These are phyloP conservation scores for Blastocystis sp. DNA, from an alignment of 352 stramenopile species.

Conservation along the genomic window DNA sequence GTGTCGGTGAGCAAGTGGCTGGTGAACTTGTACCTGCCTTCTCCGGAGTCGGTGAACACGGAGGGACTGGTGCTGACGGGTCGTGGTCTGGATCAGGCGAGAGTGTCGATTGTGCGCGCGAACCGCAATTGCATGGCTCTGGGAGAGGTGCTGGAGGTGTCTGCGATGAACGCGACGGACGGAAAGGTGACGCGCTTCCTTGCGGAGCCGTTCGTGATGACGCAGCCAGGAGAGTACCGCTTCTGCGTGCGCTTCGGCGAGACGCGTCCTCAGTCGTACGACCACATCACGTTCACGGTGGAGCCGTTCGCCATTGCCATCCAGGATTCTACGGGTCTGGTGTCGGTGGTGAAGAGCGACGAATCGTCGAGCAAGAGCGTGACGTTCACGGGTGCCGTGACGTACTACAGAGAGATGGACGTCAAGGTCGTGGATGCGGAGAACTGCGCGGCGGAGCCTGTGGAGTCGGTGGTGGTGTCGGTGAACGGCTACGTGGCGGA, in stretches of 20 bases:
- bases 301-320: slow-evolving; percentile 14
- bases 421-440: slow-evolving; percentile 17
- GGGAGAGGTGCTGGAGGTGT: background rate
- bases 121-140: slow-evolving; percentile 11
- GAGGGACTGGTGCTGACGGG: slow-evolving; percentile 19
- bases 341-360: slow-evolving; percentile 48
- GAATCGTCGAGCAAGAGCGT: slow-evolving; percentile 14
- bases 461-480: background rate
- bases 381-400: slow-evolving; percentile 16
- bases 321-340: background rate
- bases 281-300: slow-evolving; percentile 13
- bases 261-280: background rate
- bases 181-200: background rate
- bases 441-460: background rate
- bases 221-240: slow-evolving; percentile 21
- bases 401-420: slow-evolving; percentile 11
- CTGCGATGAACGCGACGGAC: background rate
- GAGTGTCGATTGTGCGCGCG: background rate
- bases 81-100: background rate
- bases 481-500: background rate
- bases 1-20: slow-evolving; percentile 14
- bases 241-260: slow-evolving; percentile 52
- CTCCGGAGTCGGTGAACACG: background rate
- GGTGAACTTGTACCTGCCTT: slow-evolving; percentile 24
- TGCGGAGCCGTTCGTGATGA: slow-evolving; percentile 25